Evolutionary conservation across 768 basidiomycete species (phyloP).

Genomic region (Amanita thiersii): DNA sequence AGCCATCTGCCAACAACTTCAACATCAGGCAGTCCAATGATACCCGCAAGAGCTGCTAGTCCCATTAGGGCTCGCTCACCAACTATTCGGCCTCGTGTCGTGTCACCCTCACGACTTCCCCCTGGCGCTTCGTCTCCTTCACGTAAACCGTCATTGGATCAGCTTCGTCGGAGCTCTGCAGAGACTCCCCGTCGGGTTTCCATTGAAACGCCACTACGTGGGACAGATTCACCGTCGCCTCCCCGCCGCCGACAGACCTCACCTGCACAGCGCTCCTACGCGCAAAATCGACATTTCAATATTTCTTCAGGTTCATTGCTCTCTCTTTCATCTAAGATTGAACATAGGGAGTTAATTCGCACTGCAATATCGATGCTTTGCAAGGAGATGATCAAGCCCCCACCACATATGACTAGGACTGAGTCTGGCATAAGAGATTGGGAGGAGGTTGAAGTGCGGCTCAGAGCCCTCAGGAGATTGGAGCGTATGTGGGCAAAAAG

Average conservation of each 20-base stretch:
- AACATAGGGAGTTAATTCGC: constrained; percentile 63
- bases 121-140: constrained; percentile 10
- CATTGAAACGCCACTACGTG: constrained; percentile 8
- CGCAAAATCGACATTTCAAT: constrained; percentile 49
- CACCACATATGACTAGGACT: constrained; percentile 43
- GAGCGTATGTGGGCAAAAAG: constrained; percentile 75
- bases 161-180: constrained; percentile 22
- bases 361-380: constrained; percentile 56
- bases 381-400: constrained; percentile 56
- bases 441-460: constrained; percentile 68
- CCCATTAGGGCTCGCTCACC: constrained; percentile 17
- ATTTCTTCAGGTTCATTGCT: constrained; percentile 50
- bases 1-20: constrained; percentile 29
- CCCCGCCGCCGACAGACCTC: constrained; percentile 36
- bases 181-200: constrained; percentile 11
- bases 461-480: constrained; percentile 51
- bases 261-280: constrained; percentile 40
- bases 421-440: constrained; percentile 49
- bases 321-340: constrained; percentile 37
- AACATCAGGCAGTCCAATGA: constrained; percentile 29
- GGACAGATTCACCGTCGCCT: constrained; percentile 35
- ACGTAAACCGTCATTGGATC: constrained; percentile 29
- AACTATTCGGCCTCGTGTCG: constrained; percentile 2
- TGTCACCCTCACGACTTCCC: constrained; percentile 1
- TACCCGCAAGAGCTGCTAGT: constrained; percentile 26